Conservation (phyloP, 345 rosid species). For the Camelina laxa region DNA sequence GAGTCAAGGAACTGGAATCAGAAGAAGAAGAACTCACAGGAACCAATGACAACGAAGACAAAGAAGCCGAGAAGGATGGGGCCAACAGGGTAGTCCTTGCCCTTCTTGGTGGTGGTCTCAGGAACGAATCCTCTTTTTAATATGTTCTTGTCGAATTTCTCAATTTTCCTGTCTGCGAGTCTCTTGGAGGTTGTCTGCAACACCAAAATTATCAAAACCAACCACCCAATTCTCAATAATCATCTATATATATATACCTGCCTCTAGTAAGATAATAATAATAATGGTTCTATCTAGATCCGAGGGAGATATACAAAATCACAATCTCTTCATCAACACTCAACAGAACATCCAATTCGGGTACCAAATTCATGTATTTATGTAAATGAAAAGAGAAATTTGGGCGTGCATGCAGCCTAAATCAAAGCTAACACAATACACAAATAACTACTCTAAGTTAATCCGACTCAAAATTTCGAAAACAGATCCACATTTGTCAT, state of each 20-base stretch:
- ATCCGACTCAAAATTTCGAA: background rate
- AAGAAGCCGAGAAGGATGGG: conserved; percentile 96
- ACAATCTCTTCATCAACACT: background rate
- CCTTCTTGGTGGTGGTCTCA: conserved; percentile 81
- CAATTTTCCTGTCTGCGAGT: conserved; percentile 81
- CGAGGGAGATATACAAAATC: background rate
- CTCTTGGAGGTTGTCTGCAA: conserved; percentile 89
- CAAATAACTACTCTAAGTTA: background rate
- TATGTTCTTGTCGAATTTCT: conserved; percentile 87
- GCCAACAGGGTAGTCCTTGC: conserved; percentile 88
- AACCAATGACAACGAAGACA: conserved; percentile 89
- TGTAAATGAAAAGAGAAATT: background rate
- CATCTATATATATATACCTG: no score
- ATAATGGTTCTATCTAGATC: background rate
- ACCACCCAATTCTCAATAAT: background rate
- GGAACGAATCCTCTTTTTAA: conserved; percentile 83
- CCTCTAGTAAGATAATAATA: no score
- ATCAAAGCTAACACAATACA: background rate
- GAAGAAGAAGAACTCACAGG: conserved; percentile 57
- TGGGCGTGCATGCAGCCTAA: background rate
- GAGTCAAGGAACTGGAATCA: no score
- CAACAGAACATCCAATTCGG: background rate
- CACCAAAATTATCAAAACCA: conserved; percentile 14
- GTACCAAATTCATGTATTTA: no score
- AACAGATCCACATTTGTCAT: background rate